These are phyloP conservation scores for Castanea mollissima DNA, from an alignment of 306 rosid species.

Conservation along the genomic window DNA sequence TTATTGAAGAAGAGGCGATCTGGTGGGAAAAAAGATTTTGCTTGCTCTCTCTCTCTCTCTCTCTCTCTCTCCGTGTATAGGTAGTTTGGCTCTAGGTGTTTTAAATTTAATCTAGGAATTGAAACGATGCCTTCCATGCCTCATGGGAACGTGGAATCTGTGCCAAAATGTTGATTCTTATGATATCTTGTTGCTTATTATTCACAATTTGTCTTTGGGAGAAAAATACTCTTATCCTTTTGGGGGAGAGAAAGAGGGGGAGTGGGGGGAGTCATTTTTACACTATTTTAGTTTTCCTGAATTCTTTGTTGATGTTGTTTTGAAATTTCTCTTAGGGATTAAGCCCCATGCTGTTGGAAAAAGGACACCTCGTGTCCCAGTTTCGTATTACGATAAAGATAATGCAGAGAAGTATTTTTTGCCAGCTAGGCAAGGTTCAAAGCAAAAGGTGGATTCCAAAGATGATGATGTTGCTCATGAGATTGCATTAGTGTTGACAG, in stretches of 20 bases:
- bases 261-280: not conserved
- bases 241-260: not conserved
- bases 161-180: not conserved
- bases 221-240: constrained; percentile 9
- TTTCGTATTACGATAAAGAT: constrained; percentile 60
- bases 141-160: not conserved
- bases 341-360: constrained; percentile 87
- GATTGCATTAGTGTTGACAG: constrained; percentile 75
- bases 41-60: not conserved
- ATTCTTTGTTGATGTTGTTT: constrained; percentile 12
- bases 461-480: constrained; percentile 67
- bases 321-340: constrained; percentile 52
- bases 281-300: not conserved
- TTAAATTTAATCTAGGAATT: constrained; percentile 11
- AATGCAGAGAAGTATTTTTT: constrained; percentile 50
- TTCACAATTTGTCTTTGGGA: not conserved
- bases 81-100: constrained; percentile 22
- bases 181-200: not conserved
- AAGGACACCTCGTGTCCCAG: constrained; percentile 92
- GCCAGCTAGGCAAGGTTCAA: constrained; percentile 54
- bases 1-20: constrained; percentile 75
- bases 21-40: constrained; percentile 51
- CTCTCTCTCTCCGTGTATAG: not conserved
- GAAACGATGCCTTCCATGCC: constrained; percentile 4
- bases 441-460: constrained; percentile 43